phyloP scores from a whole-genome alignment of 768 basidiomycete genomes.

The Podaxis sp. region DNA sequence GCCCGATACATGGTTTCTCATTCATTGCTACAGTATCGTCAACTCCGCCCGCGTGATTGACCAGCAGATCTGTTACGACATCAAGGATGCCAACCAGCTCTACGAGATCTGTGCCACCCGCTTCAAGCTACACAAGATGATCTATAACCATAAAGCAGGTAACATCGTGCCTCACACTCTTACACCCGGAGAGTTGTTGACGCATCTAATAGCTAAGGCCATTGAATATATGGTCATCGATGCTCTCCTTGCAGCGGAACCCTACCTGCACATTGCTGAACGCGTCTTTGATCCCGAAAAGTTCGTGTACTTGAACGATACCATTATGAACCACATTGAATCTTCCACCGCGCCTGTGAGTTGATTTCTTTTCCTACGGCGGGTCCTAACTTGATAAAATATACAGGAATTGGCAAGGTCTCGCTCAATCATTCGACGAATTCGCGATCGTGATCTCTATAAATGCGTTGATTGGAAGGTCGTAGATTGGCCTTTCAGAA shows the following conservation, averaged over 20 bases:
- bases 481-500: constrained; percentile 38
- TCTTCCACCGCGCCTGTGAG: constrained; percentile 48
- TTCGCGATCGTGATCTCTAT: constrained; percentile 66
- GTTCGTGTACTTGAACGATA: constrained; percentile 67
- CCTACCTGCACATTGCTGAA: constrained; percentile 56
- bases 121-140: constrained; percentile 77
- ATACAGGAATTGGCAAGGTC: constrained; percentile 57
- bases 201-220: constrained; percentile 52
- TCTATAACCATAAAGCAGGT: constrained; percentile 84
- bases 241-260: constrained; percentile 65
- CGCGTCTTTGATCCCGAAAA: constrained; percentile 54
- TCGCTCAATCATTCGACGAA: constrained; percentile 58
- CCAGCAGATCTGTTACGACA: constrained; percentile 74
- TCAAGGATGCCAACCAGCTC: constrained; percentile 77
- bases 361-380: constrained; percentile 3
- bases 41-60: constrained; percentile 74
- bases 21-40: constrained; percentile 50
- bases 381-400: constrained; percentile 1
- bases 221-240: constrained; percentile 88
- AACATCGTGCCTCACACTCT: not conserved
- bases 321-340: constrained; percentile 62
- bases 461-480: constrained; percentile 64
- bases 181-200: not conserved
- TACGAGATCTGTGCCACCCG: constrained; percentile 73
- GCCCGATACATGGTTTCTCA: not conserved